Percentiles rank a stretch among this genome's conserved stretches.
phyloP scores from a whole-genome alignment of 495 filamentous ascomycete genomes.

The Trichoderma parareesei region DNA sequence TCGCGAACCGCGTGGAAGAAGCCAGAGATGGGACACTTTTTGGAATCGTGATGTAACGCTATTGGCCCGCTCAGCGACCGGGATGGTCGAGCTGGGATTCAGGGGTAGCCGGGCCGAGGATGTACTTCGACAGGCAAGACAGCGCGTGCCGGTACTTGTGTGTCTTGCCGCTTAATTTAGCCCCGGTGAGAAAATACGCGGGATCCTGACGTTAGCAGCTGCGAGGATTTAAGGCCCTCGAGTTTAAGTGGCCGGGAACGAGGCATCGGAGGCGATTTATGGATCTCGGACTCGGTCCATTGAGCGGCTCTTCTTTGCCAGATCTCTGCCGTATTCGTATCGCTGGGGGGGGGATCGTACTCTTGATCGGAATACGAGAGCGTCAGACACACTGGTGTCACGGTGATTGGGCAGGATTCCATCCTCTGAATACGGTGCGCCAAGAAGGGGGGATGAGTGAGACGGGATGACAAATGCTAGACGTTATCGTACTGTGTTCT shows the following conservation, averaged over 20 bases:
- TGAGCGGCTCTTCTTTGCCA: not conserved
- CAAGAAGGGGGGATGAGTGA: not conserved
- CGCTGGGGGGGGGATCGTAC: not conserved
- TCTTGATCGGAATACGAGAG: not conserved
- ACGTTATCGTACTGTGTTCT: no score
- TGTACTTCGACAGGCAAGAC: not conserved
- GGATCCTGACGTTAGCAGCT: not conserved
- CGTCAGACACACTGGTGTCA: no score
- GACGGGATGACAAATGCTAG: no score
- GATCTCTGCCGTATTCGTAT: slow-evolving; percentile 1
- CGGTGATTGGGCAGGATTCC: not conserved
- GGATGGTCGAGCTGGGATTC: not conserved
- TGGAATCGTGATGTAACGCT: slow-evolving; percentile 5
- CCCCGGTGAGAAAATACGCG: not conserved
- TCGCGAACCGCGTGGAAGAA: not conserved
- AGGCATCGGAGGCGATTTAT: not conserved
- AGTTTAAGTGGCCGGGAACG: no score
- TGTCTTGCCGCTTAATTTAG: not conserved
- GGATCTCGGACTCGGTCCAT: not conserved
- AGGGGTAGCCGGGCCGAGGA: not conserved
- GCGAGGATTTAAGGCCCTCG: no score
- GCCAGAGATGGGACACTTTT: not conserved
- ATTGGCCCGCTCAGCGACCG: not conserved
- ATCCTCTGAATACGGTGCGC: not conserved
- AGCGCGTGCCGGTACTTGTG: not conserved